These are phyloP conservation scores for Solanum dulcamara DNA, from an alignment of 257 asterid species.

Conservation along the genomic window DNA sequence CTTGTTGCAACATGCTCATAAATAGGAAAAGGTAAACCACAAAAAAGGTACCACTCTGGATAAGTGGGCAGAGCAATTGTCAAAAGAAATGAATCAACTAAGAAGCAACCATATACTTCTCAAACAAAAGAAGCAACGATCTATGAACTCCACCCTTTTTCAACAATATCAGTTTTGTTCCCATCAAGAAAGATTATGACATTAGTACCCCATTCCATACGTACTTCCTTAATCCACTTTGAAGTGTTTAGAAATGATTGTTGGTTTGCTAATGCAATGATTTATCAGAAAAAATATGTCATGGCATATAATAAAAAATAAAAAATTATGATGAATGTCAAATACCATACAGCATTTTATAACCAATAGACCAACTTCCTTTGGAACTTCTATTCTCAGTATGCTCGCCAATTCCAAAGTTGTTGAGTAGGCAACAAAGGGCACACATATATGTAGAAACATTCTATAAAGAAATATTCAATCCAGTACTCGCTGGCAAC, in stretches of 20 bases:
- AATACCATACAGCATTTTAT: background rate
- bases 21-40: background rate
- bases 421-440: background rate
- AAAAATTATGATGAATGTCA: background rate
- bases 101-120: background rate
- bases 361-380: background rate
- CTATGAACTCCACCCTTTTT: conserved; percentile 16
- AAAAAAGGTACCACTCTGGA: background rate
- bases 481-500: conserved; percentile 27
- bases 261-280: too few species aligned
- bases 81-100: background rate
- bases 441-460: background rate
- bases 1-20: background rate
- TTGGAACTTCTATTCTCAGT: background rate
- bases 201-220: too few species aligned
- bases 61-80: background rate
- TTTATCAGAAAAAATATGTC: background rate
- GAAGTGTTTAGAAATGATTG: too few species aligned
- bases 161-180: conserved; percentile 21
- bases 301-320: background rate
- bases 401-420: background rate
- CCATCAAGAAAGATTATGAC: too few species aligned
- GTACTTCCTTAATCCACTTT: too few species aligned
- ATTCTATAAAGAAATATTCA: background rate
- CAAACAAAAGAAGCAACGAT: too few species aligned